phyloP scores from a whole-genome alignment of 2,329 filamentous ascomycete genomes.

The Apiospora rasikravindrae region DNA sequence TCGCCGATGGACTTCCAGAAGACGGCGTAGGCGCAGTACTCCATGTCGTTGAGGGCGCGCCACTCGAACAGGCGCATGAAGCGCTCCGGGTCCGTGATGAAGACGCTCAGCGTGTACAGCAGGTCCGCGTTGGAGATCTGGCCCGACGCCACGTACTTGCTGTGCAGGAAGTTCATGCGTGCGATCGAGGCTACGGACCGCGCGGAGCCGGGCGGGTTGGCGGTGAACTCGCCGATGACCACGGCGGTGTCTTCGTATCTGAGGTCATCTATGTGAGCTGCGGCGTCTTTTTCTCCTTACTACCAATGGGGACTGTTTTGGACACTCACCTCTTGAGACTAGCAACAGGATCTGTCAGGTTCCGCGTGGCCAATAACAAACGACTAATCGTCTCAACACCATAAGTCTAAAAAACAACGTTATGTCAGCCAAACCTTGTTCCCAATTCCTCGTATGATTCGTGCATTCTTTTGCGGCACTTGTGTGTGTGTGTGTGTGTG shows the following conservation, averaged over 20 bases:
- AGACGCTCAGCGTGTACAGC: conserved; percentile 55
- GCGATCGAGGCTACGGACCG: conserved; percentile 42
- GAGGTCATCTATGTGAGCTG: not conserved
- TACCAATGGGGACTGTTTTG: not conserved
- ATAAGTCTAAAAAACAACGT: conserved; percentile 35
- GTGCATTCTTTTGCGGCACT: not conserved
- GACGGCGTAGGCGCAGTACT: conserved; percentile 68
- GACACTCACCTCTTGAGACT: conserved; percentile 37
- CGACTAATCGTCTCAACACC: conserved; percentile 38
- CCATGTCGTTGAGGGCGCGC: conserved; percentile 69
- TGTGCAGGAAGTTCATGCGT: conserved; percentile 47
- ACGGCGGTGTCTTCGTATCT: conserved; percentile 41
- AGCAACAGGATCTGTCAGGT: conserved; percentile 38
- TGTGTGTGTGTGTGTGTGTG: no score
- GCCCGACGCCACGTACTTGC: conserved; percentile 39
- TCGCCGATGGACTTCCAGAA: conserved; percentile 77
- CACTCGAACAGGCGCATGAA: conserved; percentile 74
- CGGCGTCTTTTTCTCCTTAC: not conserved
- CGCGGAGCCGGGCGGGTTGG: conserved; percentile 42
- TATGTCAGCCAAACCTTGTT: not conserved
- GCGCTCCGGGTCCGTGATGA: conserved; percentile 67
- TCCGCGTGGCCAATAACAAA: conserved; percentile 37
- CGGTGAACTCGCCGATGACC: conserved; percentile 38
- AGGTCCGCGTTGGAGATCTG: conserved; percentile 44
- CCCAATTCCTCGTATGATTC: not conserved